Conservation (phyloP, 2,329 filamentous ascomycete genomes). For the Fusarium verrucosum region DNA sequence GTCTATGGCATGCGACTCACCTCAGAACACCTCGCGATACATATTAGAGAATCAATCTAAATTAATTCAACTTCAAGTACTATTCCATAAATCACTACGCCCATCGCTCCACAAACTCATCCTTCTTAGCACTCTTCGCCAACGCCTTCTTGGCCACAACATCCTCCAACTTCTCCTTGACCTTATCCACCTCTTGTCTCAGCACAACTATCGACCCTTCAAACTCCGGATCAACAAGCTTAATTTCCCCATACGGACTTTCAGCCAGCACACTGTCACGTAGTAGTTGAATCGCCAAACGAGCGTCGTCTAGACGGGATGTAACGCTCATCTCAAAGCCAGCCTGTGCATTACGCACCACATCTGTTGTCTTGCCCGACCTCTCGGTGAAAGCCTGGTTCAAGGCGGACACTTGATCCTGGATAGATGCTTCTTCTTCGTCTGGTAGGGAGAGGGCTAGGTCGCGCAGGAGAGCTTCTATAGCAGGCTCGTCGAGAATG, state of each 20-base stretch:
- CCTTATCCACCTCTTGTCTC: conserved; percentile 55
- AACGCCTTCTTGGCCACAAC: conserved; percentile 51
- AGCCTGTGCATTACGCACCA: conserved; percentile 58
- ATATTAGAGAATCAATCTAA: too few species aligned
- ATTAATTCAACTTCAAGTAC: not conserved
- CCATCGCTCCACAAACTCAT: conserved; percentile 57
- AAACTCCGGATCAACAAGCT: conserved; percentile 63
- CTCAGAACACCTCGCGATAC: too few species aligned
- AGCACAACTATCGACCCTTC: conserved; percentile 60
- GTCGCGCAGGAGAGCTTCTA: conserved; percentile 59
- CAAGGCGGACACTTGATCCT: conserved; percentile 46
- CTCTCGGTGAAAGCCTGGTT: conserved; percentile 53
- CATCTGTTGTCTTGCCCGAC: conserved; percentile 54
- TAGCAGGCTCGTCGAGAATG: conserved; percentile 50
- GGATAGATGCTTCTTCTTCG: conserved; percentile 42
- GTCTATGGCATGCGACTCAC: not conserved
- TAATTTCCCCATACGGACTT: conserved; percentile 58
- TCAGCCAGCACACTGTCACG: conserved; percentile 64
- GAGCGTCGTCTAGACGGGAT: conserved; percentile 58
- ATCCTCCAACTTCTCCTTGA: conserved; percentile 51
- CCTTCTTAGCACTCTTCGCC: conserved; percentile 57
- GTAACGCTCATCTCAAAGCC: conserved; percentile 58
- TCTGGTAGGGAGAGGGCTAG: conserved; percentile 57
- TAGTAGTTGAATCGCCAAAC: conserved; percentile 59
- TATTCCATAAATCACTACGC: not conserved